phyloP scores from a whole-genome alignment of 371 early-diverging fungal genomes.

The Mucor velutinosus region DNA sequence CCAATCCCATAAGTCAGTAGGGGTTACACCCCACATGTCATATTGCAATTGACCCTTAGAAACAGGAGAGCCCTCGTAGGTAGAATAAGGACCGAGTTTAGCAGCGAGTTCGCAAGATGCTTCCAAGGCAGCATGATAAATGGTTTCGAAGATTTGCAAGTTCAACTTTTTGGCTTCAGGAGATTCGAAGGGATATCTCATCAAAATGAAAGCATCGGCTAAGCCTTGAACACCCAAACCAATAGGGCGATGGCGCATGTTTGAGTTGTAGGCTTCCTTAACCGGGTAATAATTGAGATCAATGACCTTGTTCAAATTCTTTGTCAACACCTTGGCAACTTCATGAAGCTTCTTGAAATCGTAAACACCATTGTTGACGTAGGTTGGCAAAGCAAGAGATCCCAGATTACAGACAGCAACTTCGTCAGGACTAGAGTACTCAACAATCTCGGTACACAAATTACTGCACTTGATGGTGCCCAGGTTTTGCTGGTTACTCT shows the following conservation, averaged over 20 bases:
- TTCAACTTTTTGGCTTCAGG: constrained; percentile 89
- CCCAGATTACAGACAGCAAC: constrained; percentile 99
- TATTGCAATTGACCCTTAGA: constrained; percentile 96
- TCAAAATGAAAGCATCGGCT: constrained; percentile 96
- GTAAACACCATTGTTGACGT: constrained; percentile 72
- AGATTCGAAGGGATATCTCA: constrained; percentile 97
- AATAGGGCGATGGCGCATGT: constrained; percentile 96
- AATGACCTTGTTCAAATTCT: constrained; percentile 97
- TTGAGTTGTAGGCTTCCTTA: constrained; percentile 84
- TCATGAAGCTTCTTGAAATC: constrained; percentile 78
- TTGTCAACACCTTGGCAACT: constrained; percentile 80
- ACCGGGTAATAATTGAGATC: constrained; percentile 98
- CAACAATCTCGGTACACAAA: constrained; percentile 93
- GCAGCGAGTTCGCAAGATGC: constrained; percentile 94
- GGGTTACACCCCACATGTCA: constrained; percentile 92
- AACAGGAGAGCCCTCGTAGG: constrained; percentile 91
- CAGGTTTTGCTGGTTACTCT: constrained; percentile 96
- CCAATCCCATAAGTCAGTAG: constrained; percentile 94
- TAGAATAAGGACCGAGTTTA: constrained; percentile 85
- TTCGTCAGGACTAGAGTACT: constrained; percentile 96
- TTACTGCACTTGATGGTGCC: constrained; percentile 95
- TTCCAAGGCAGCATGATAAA: constrained; percentile 97
- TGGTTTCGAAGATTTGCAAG: constrained; percentile 95
- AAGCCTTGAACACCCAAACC: constrained; percentile 99
- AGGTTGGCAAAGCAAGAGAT: constrained; percentile 94